phyloP scores from a whole-genome alignment of 257 asterid genomes.

The Datura wrightii region DNA sequence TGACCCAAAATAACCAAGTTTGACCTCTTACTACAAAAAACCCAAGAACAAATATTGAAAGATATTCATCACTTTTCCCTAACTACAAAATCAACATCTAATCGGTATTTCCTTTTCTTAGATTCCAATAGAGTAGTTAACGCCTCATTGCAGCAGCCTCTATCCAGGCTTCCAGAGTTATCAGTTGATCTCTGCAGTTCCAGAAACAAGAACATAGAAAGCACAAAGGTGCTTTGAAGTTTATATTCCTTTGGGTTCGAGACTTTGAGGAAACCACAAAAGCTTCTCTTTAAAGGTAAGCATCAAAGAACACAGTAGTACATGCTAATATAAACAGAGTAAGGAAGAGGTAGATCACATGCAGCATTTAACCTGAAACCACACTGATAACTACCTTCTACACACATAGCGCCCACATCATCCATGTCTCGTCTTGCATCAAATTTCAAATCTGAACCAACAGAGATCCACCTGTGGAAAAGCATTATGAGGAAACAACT shows the following conservation, averaged over 20 bases:
- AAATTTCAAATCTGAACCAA: conserved; percentile 95
- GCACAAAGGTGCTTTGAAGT: conserved; percentile 4
- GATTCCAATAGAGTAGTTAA: conserved; percentile 5
- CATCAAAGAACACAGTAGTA: not conserved
- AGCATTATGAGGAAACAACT: conserved; percentile 23
- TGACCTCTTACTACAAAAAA: not conserved
- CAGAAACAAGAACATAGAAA: conserved; percentile 16
- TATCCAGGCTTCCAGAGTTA: conserved; percentile 7
- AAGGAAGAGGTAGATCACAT: conserved; percentile 9
- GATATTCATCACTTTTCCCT: not conserved
- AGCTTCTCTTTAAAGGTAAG: conserved; percentile 3
- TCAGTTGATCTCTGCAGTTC: conserved; percentile 4
- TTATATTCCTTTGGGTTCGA: conserved; percentile 15
- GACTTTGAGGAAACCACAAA: not conserved
- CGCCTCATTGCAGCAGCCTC: not conserved
- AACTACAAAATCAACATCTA: conserved; percentile 24
- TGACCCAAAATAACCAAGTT: conserved; percentile 28
- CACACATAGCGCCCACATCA: conserved; percentile 85
- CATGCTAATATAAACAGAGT: not conserved
- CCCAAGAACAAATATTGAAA: conserved; percentile 3
- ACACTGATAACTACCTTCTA: conserved; percentile 64
- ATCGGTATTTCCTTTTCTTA: not conserved
- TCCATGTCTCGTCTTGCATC: conserved; percentile 96
- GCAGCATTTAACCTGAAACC: conserved; percentile 30
- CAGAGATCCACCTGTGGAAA: conserved; percentile 90